phyloP scores from a whole-genome alignment of 352 stramenopile species.

The Globisporangium parvum region DNA sequence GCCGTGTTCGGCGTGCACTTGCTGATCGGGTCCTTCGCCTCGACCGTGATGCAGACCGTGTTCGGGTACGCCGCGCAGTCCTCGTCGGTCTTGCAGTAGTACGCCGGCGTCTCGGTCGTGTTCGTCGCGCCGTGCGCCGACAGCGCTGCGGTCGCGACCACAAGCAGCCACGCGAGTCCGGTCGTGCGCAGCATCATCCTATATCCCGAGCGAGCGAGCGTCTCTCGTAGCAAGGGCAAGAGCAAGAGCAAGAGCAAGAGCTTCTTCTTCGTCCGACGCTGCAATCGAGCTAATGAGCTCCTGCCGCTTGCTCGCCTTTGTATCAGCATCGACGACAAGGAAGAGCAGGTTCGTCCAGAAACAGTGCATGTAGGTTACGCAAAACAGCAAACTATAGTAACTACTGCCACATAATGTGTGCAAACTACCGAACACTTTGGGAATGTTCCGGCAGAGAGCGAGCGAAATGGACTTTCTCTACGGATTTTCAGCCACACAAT shows the following conservation, averaged over 20 bases:
- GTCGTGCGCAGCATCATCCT: slow-evolving; percentile 6
- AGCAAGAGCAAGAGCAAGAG: background rate
- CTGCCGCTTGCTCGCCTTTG: background rate
- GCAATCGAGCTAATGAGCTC: background rate
- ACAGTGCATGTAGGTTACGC: too few relatives aligned
- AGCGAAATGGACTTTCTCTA: too few relatives aligned
- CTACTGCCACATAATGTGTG: too few relatives aligned
- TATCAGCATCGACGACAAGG: too few relatives aligned
- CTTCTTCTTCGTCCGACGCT: too few relatives aligned
- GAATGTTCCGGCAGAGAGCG: too few relatives aligned
- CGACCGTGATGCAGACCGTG: slow-evolving; percentile 74
- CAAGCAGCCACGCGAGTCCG: slow-evolving; percentile 12
- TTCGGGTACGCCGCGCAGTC: slow-evolving; percentile 62
- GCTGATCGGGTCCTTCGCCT: slow-evolving; percentile 60
- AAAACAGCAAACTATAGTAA: too few relatives aligned
- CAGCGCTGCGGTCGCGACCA: slow-evolving; percentile 9
- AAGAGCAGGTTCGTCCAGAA: too few relatives aligned
- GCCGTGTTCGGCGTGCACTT: slow-evolving; percentile 84
- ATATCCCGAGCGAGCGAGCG: background rate
- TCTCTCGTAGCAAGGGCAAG: background rate
- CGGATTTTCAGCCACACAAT: background rate
- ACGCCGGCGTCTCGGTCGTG: slow-evolving; percentile 17
- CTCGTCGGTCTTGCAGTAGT: slow-evolving; percentile 58
- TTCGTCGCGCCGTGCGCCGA: slow-evolving; percentile 6
- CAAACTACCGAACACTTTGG: too few relatives aligned